Evolutionary conservation across 768 basidiomycete species (phyloP), one percentile per base, ranked within the genome.

Genomic region (Serendipita indica): DNA sequence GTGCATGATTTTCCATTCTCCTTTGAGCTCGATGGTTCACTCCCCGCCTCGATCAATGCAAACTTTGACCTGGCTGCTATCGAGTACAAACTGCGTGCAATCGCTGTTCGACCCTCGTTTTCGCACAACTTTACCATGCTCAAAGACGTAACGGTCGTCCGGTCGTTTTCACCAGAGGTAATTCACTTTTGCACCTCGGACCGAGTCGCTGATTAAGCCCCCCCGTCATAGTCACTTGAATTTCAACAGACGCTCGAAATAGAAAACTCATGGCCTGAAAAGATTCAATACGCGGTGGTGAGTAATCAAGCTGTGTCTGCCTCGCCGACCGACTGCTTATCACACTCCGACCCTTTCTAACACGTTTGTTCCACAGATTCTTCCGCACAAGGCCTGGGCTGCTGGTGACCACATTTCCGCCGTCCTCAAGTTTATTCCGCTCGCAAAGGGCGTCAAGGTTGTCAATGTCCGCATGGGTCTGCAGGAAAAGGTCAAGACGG

Each of bases 241-340:
- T 97, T 89, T 73, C 93, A 90, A 65, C 92, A 97, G 67, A 90
- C 90, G 1, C 78, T 96, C 60, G 94, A 98, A 69, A 84, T 89
- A 63, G 89, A 96, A 70, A 96, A 93, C 69, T 92, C 91, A 14
- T 98, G 94, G 94, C 92, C 94, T 0, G 86, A 85, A 20, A 98
- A 97, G 72, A 74, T 96, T 71, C 94, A 93, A 92, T 97, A 94
- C 69, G 83, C 86, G 3, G 80, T 90, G 49, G 49, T 58, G 39
- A 58, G 57, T 54, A 54, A 54, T 54, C 20, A 25, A 43, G 41
- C 41, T 25, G 18, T 25, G 41, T 25, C 16, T 43, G 10, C 35
- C 35, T 37, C 35, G 12, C 18, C 35, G 25, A 39, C 57, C 39
- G n/a, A 32, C 41, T 7, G 18, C 6, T 43, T 7, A 18, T 43